phyloP scores from a whole-genome alignment of 129 eudicot species.

The Silybum marianum region DNA sequence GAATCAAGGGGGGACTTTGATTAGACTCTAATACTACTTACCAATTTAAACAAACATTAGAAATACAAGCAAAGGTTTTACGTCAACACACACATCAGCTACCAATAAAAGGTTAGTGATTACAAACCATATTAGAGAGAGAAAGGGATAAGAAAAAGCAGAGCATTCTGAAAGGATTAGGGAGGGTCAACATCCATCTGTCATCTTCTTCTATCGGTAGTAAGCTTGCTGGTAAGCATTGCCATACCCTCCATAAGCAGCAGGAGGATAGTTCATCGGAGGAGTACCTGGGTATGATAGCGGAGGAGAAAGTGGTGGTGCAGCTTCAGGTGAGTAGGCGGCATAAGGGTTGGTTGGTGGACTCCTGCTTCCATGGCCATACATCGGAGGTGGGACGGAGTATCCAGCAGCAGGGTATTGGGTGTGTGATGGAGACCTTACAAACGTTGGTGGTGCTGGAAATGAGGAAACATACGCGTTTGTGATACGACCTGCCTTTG shows the following conservation, averaged over 20 bases:
- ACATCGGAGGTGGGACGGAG: slow-evolving; percentile 51
- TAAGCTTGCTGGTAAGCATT: slow-evolving; percentile 58
- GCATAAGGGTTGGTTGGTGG: slow-evolving; percentile 55
- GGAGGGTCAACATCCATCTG: slow-evolving; percentile 51
- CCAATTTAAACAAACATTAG: slow-evolving; percentile 47
- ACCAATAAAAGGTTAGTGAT: slow-evolving; percentile 94
- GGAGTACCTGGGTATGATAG: slow-evolving; percentile 76
- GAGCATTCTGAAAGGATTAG: slow-evolving; percentile 25
- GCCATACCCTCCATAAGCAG: slow-evolving; percentile 60
- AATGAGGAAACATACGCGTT: slow-evolving; percentile 93
- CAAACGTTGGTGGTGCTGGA: slow-evolving; percentile 74
- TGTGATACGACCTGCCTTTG: slow-evolving; percentile 96
- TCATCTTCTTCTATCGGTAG: slow-evolving; percentile 66
- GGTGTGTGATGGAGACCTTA: slow-evolving; percentile 77
- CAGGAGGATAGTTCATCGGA: slow-evolving; percentile 61
- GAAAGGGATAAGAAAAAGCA: slow-evolving; percentile 4
- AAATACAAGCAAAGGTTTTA: slow-evolving; percentile 52
- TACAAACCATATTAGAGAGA: slow-evolving; percentile 60
- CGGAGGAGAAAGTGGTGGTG: slow-evolving; percentile 47
- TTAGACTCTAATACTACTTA: background rate
- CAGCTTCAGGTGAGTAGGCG: slow-evolving; percentile 29
- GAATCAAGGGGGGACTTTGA: background rate
- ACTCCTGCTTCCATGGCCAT: slow-evolving; percentile 71
- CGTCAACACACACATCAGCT: slow-evolving; percentile 64
- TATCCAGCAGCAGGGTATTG: slow-evolving; percentile 70